Base-by-base conservation (phyloP, 2,329 filamentous ascomycete genomes). In the Botrytis medusae region DNA sequence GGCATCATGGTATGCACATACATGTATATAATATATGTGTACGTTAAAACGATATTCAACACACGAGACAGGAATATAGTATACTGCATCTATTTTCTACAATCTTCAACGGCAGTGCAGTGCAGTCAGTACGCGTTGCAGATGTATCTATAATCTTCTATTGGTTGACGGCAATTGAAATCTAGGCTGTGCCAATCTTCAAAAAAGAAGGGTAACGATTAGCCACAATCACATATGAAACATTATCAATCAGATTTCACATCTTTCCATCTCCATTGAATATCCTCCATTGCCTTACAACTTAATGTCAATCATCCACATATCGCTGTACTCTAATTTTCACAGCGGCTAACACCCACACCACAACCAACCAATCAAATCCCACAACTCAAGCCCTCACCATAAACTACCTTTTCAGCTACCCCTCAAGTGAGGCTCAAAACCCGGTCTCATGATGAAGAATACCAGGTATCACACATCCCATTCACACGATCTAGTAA, bases 361-460 rank as follows among this genome's bases (percentile, higher is more conserved):
- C 25, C n/a, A 2, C 29, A 46, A 46, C 20, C 29, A 57, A 32
- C 65, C 65, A 68, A 68, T 57, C 9, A 57, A 14, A 29, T 25
- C 42, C 42, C n/a, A 46, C 12, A 14, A 12, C 22, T 14, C n/a
- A 18, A 32, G 32, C 9, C 6, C 29, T 64, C 61, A 42, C 37
- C 10, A 42, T 5, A 68, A 68, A 14, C 7, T 29, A 54, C 32
- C 32, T 44, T 67, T 46, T 67, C 64, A 67, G 64, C 64, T 54
- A 34, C 54, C 40, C 64, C 46, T 51, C 46, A 54, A 54, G 64
- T 67, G 64, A 54, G 64, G 64, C 46, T 67, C 64, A 40, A 67
- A 54, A 40, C 34, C 9, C 40, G 46, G 64, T 67, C 64, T 20
- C 29, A 54, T 67, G 64, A 67, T 51, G 46, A 34, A 46, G 22